Percentiles rank a stretch among this genome's conserved stretches.
phyloP scores from a whole-genome alignment of 208 protist species.

The Acanthamoeba polyphaga region DNA sequence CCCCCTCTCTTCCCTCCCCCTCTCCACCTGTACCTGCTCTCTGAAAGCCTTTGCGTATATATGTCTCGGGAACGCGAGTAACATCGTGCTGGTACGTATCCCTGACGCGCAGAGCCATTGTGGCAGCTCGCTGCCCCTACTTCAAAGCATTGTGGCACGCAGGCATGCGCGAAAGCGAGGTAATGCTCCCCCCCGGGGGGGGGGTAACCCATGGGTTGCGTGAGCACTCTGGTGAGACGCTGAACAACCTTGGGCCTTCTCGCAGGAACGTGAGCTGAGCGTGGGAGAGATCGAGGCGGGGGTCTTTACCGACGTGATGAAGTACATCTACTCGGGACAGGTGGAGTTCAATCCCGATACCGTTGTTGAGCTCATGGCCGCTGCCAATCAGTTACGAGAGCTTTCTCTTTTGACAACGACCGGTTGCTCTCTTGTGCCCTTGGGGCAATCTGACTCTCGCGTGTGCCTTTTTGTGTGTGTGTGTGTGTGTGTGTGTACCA shows the following conservation, averaged over 20 bases:
- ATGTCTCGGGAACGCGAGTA: not conserved
- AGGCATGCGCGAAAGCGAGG: conserved; percentile 35
- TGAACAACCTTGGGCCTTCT: no score
- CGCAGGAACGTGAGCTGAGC: not conserved
- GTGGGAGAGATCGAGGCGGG: not conserved
- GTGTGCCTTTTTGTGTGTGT: not conserved
- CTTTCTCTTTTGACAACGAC: not conserved
- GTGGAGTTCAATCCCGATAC: conserved; percentile 29
- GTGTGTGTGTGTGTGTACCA: no score
- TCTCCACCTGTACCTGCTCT: no score
- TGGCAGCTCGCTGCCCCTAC: conserved; percentile 9
- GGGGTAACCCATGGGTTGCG: not conserved
- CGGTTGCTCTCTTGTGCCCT: no score
- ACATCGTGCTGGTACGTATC: not conserved
- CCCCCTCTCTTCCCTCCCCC: no score
- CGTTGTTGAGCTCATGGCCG: conserved; percentile 23
- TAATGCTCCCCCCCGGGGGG: no score
- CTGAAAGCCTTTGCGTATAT: not conserved
- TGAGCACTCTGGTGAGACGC: not conserved
- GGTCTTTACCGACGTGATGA: not conserved
- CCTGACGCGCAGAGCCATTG: not conserved
- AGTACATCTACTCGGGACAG: not conserved
- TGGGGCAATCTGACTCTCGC: not conserved
- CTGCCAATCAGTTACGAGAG: not conserved
- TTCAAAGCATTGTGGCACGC: not conserved